Percentiles rank a stretch among this genome's conserved stretches.
Conservation (phyloP, 768 basidiomycete species). For the Lyophyllum semitale region DNA sequence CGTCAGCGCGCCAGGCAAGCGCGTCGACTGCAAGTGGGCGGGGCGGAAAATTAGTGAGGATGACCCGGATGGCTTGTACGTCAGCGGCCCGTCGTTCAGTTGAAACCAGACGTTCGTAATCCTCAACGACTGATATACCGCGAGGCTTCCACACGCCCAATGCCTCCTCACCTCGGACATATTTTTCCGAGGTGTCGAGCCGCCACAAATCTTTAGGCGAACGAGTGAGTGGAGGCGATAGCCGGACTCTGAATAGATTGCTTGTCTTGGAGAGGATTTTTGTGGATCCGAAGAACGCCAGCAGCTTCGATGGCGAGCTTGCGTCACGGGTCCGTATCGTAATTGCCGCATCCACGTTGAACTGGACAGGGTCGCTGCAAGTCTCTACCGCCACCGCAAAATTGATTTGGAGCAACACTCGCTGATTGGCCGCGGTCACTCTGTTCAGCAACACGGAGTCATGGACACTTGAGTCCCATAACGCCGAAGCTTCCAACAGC, state of each 20-base stretch:
- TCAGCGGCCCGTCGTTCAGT: slow-evolving; percentile 81
- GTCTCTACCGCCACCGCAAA: slow-evolving; percentile 84
- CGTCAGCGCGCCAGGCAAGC: slow-evolving; percentile 67
- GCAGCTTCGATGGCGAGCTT: slow-evolving; percentile 75
- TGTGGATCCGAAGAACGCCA: slow-evolving; percentile 75
- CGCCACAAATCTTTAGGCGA: slow-evolving; percentile 92
- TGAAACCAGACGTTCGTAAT: slow-evolving; percentile 71
- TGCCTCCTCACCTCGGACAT: slow-evolving; percentile 89
- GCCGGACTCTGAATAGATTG: slow-evolving; percentile 78
- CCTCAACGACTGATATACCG: slow-evolving; percentile 87
- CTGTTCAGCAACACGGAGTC: slow-evolving; percentile 84
- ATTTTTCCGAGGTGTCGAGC: slow-evolving; percentile 92
- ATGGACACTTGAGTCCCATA: slow-evolving; percentile 95
- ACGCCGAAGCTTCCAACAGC: slow-evolving; percentile 61
- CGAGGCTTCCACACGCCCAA: slow-evolving; percentile 85
- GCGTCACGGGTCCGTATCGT: slow-evolving; percentile 85
- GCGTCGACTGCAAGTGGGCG: slow-evolving; percentile 53
- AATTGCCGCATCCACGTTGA: slow-evolving; percentile 85
- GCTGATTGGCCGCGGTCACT: slow-evolving; percentile 76
- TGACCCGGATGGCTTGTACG: slow-evolving; percentile 84
- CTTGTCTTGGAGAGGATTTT: slow-evolving; percentile 80
- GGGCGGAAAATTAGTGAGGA: slow-evolving; percentile 60
- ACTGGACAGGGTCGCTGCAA: slow-evolving; percentile 84
- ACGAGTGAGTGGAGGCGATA: slow-evolving; percentile 83
- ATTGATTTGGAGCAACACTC: slow-evolving; percentile 74